These are phyloP conservation scores for Herpetospermum pedunculosum DNA, from an alignment of 306 rosid species.

Conservation along the genomic window DNA sequence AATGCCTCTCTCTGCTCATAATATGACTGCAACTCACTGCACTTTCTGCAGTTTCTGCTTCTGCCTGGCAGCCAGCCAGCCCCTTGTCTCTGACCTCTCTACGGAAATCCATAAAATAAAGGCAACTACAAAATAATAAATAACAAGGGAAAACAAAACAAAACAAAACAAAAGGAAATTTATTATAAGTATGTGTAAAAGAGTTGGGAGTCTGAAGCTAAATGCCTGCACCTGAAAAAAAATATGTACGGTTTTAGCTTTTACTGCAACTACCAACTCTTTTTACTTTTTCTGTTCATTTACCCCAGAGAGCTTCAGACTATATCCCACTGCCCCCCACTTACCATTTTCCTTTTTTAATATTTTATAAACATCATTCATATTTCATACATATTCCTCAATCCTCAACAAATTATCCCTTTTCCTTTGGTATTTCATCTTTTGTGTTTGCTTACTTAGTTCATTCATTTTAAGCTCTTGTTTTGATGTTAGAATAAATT, in stretches of 20 bases:
- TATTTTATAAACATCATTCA: background rate
- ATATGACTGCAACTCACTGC: slow-evolving; percentile 76
- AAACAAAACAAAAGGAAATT: slow-evolving; percentile 26
- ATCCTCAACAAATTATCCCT: too few species aligned
- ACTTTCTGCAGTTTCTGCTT: slow-evolving; percentile 41
- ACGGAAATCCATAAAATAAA: slow-evolving; percentile 82
- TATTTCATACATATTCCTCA: background rate
- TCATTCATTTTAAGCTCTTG: background rate
- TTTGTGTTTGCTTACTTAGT: background rate
- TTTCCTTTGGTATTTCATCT: too few species aligned
- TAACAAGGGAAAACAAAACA: slow-evolving; percentile 13
- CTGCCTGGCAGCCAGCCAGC: slow-evolving; percentile 46
- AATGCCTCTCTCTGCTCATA: slow-evolving; percentile 36
- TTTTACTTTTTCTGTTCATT: slow-evolving; percentile 63
- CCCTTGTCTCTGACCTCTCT: slow-evolving; percentile 87
- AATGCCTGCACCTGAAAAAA: slow-evolving; percentile 33
- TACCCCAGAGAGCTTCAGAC: slow-evolving; percentile 14
- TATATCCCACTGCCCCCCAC: slow-evolving; percentile 10
- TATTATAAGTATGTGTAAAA: background rate
- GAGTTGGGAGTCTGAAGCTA: slow-evolving; percentile 37
- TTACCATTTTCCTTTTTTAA: background rate
- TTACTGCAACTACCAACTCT: slow-evolving; percentile 71
- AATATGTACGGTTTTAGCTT: slow-evolving; percentile 67
- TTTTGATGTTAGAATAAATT: background rate
- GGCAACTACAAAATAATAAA: slow-evolving; percentile 6